These are phyloP conservation scores for Cordyceps tenuipes DNA, from an alignment of 2,329 filamentous ascomycete genomes.

Conservation along the genomic window DNA sequence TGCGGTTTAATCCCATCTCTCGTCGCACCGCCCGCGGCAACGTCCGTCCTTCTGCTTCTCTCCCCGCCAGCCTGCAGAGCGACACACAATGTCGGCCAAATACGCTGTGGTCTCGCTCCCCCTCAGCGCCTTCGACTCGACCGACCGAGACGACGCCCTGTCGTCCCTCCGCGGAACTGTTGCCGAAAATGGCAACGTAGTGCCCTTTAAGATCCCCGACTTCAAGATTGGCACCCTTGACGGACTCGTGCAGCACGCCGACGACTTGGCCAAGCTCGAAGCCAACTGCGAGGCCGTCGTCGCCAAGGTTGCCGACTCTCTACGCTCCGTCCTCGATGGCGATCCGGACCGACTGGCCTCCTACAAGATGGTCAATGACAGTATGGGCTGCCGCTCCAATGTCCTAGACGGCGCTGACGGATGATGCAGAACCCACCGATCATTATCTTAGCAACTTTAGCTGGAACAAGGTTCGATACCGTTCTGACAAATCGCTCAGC, in stretches of 20 bases:
- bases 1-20: not conserved
- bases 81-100: constrained; percentile 42
- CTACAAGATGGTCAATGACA: constrained; percentile 92
- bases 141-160: constrained; percentile 73
- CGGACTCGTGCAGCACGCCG: constrained; percentile 89
- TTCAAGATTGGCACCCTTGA: constrained; percentile 98
- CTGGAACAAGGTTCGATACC: constrained; percentile 98
- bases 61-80: not conserved
- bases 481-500: constrained; percentile 79
- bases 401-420: constrained; percentile 8
- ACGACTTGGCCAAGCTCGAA: constrained; percentile 87
- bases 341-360: constrained; percentile 74
- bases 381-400: constrained; percentile 42
- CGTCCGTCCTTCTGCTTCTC: not conserved
- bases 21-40: not conserved
- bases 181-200: constrained; percentile 65
- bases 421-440: constrained; percentile 76
- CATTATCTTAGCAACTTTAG: constrained; percentile 82
- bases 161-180: constrained; percentile 66
- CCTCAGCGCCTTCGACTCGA: constrained; percentile 73
- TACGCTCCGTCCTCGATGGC: constrained; percentile 74
- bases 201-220: constrained; percentile 74
- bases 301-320: constrained; percentile 76
- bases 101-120: constrained; percentile 90
- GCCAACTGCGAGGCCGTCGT: constrained; percentile 72